Conservation (phyloP, 164 flowering plant species). For the Chimonanthus praecox region DNA sequence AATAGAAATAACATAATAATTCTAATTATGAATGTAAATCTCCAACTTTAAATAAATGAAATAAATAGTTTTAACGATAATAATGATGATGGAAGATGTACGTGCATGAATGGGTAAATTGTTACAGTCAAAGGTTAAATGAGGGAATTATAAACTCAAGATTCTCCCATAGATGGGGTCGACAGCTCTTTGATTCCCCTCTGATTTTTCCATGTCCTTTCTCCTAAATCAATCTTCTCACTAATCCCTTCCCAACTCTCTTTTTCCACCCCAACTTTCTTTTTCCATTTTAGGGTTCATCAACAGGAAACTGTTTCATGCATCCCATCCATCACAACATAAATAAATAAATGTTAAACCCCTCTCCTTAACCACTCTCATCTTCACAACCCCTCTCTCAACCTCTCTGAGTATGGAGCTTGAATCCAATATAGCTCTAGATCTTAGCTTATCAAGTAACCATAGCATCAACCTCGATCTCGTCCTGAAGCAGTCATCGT, state of each 20-base stretch:
- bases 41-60: too few relatives aligned
- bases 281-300: conserved; percentile 24
- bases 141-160: not conserved
- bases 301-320: conserved; percentile 15
- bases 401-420: conserved; percentile 26
- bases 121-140: too few relatives aligned
- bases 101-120: too few relatives aligned
- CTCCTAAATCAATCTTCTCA: not conserved
- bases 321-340: conserved; percentile 6
- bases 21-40: too few relatives aligned
- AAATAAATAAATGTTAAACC: conserved; percentile 16
- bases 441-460: conserved; percentile 15
- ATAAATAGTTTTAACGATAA: too few relatives aligned
- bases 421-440: conserved; percentile 39
- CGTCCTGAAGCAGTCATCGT: conserved; percentile 34
- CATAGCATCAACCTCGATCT: conserved; percentile 37
- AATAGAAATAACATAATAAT: too few relatives aligned
- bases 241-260: not conserved
- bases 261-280: not conserved
- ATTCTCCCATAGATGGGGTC: conserved; percentile 49
- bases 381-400: conserved; percentile 14
- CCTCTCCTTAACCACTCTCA: not conserved
- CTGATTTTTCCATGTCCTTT: conserved; percentile 32
- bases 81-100: too few relatives aligned
- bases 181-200: conserved; percentile 57